phyloP scores from a whole-genome alignment of 306 rosid species.

The Adenanthera pavonina region DNA sequence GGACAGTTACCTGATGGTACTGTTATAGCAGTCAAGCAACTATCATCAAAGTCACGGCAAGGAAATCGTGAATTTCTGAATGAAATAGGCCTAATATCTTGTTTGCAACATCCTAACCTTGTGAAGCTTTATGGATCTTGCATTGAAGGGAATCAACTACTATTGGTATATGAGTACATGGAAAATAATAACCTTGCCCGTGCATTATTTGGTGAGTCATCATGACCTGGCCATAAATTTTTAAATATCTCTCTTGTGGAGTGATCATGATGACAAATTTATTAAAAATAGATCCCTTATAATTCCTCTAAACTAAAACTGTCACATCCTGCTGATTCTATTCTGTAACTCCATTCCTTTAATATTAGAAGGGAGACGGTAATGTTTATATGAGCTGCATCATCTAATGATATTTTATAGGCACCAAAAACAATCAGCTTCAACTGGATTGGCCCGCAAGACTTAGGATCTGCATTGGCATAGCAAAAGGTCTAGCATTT shows the following conservation, averaged over 20 bases:
- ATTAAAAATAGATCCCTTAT: background rate
- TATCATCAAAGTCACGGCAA: conserved; percentile 70
- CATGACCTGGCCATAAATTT: background rate
- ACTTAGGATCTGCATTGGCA: conserved; percentile 67
- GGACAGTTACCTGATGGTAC: conserved; percentile 70
- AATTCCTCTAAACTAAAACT: background rate
- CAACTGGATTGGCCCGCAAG: conserved; percentile 67
- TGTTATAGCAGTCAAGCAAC: conserved; percentile 72
- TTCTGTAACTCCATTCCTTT: background rate
- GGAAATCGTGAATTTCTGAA: conserved; percentile 81
- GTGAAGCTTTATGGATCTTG: conserved; percentile 81
- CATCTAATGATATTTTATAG: conserved; percentile 39
- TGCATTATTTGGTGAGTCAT: conserved; percentile 69
- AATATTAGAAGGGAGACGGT: conserved; percentile 4
- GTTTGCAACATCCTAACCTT: conserved; percentile 78
- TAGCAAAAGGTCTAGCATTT: conserved; percentile 82
- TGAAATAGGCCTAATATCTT: conserved; percentile 77
- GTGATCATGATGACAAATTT: conserved; percentile 20
- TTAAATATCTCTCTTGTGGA: conserved; percentile 4
- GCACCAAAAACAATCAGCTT: conserved; percentile 38
- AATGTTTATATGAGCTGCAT: background rate
- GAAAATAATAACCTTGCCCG: conserved; percentile 76
- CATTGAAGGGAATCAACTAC: conserved; percentile 66
- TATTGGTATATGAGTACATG: conserved; percentile 78
- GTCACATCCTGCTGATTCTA: background rate